Percentiles rank a stretch among this genome's conserved stretches.
phyloP scores from a whole-genome alignment of 805 yeast genomes.

The Ogataea populi-albae region DNA sequence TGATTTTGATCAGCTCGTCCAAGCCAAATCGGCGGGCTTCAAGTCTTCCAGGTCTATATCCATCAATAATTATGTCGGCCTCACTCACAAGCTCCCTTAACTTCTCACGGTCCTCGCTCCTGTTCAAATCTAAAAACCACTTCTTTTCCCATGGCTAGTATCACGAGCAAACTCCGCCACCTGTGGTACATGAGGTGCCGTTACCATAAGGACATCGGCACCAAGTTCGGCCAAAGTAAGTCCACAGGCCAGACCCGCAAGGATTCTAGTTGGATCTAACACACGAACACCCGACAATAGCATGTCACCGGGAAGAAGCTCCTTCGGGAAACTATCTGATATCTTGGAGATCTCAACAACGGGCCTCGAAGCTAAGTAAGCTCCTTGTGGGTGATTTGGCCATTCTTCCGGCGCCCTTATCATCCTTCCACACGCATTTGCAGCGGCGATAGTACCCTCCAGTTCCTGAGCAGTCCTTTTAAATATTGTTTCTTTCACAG shows the following conservation, averaged over 20 bases:
- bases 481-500: not conserved
- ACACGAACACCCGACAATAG: constrained; percentile 1
- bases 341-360: constrained; percentile 2
- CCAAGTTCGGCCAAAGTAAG: constrained; percentile 2
- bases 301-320: constrained; percentile 1
- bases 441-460: constrained; percentile 2
- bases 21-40: constrained; percentile 1
- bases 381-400: constrained; percentile 2
- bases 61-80: constrained; percentile 1
- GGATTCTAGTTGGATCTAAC: constrained; percentile 1
- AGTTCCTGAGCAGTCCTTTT: constrained; percentile 1
- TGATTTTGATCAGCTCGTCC: constrained; percentile 1
- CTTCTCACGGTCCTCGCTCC: not conserved
- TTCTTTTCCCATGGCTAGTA: constrained; percentile 2
- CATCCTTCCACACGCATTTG: constrained; percentile 2
- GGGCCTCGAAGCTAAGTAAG: constrained; percentile 2
- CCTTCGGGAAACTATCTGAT: not conserved
- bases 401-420: constrained; percentile 2
- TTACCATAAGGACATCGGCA: constrained; percentile 2
- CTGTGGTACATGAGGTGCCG: constrained; percentile 2
- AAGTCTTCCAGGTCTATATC: constrained; percentile 1
- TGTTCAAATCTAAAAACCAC: constrained; percentile 1
- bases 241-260: constrained; percentile 3
- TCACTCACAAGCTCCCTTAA: constrained; percentile 1
- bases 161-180: constrained; percentile 2